Base-by-base conservation (phyloP, 177 flowering plant genomes). In the Vitis hybrid region DNA sequence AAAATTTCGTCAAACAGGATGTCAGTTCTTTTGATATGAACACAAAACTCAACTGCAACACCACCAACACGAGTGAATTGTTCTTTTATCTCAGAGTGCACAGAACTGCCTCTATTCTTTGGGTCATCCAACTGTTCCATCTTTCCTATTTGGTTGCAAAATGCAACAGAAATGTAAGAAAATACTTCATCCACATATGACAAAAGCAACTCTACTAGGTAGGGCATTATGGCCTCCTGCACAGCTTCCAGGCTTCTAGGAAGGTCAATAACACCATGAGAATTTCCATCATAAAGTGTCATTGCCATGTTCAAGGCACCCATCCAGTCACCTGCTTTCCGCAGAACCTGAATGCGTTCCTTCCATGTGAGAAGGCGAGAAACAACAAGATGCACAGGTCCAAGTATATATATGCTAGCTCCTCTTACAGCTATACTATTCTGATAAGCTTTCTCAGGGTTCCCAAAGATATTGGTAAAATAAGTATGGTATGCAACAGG, bases 321-420 rank as follows among this genome's bases (percentile, higher is more conserved):
- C 97, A 90, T 93, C 99, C 99, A 95, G 75, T 95, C 99, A 79
- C 99, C 99, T 58, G 97, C 96, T 81, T 77, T 93, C 55, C 87
- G 82, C 77, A 95, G 74, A 79, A 91, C 99, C 80, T 90, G 93
- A 77, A 95, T 89, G 3, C 97, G 81, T 71, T 95, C 99, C 77
- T 89, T 93, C 99, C 99, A 95, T 13, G 98, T 93, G 61, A 95
- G 97, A 82, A 95, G 92, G 11, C 99, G 96, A 65, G 90, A 90
- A 81, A 87, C 84, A 65, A 85, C 79, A 71, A 95, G 92, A 78
- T 87, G 91, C 68, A 59, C 69, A 13, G 93, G 88, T 24, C 97
- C 97, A 69, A 95, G 91, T 56, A 93, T 64, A 76, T 93, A 95
- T 60, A 95, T 66, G 62, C 87, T 87, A 73, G 99, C 93, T 51